Conservation (phyloP, 257 asterid genomes). For the Verbascum thapsus region DNA sequence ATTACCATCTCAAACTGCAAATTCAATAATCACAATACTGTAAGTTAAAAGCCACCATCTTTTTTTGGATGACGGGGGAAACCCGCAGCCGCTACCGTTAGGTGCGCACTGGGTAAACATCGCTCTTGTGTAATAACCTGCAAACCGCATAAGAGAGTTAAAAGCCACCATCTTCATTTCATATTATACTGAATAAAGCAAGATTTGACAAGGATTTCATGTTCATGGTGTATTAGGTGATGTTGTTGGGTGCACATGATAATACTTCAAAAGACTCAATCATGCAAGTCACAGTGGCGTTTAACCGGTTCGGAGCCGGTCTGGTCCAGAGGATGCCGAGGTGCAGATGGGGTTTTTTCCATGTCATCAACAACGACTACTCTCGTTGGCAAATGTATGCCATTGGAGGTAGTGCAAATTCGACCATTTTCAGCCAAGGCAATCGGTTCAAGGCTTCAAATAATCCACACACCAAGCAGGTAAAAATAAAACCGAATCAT, state of each 20-base stretch:
- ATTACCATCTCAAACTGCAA: slow-evolving; percentile 87
- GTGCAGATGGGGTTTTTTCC: slow-evolving; percentile 84
- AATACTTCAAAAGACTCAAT: slow-evolving; percentile 43
- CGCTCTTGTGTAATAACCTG: too few species aligned
- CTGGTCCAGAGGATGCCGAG: slow-evolving; percentile 85
- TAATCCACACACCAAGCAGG: slow-evolving; percentile 54
- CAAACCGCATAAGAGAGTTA: too few species aligned
- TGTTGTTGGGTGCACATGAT: slow-evolving; percentile 82
- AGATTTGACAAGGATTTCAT: background rate
- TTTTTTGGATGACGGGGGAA: too few species aligned
- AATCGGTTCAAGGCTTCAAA: slow-evolving; percentile 71
- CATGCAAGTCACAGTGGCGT: slow-evolving; percentile 82
- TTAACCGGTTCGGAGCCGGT: slow-evolving; percentile 69
- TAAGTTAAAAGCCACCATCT: slow-evolving; percentile 47
- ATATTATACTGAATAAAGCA: background rate
- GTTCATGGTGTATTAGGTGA: slow-evolving; percentile 48
- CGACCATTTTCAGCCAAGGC: slow-evolving; percentile 89
- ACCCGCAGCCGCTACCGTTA: too few species aligned
- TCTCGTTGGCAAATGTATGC: slow-evolving; percentile 77
- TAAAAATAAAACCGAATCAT: slow-evolving; percentile 14
- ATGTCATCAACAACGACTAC: slow-evolving; percentile 79
- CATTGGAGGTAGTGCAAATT: slow-evolving; percentile 75
- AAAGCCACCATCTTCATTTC: too few species aligned
- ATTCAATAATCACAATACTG: slow-evolving; percentile 78
- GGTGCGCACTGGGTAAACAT: too few species aligned